Evolutionary conservation across 2,329 filamentous ascomycete species (phyloP).

Genomic region (Claviceps sorghi): DNA sequence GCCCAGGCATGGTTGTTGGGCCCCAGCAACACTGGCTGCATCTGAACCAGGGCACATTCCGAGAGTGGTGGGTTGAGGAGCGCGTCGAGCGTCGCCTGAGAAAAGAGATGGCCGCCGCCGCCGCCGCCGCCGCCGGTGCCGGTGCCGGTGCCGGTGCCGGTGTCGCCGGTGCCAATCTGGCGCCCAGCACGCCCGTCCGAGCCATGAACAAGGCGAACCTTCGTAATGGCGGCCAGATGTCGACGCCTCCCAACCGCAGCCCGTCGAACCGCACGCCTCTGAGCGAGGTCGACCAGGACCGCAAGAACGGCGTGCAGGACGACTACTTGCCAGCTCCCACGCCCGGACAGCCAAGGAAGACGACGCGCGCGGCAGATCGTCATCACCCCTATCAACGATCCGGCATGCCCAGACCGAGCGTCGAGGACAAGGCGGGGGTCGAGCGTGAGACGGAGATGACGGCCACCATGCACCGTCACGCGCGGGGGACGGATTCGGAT

Average conservation of each 20-base stretch:
- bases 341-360: slow-evolving; percentile 88
- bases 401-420: slow-evolving; percentile 24
- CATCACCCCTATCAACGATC: slow-evolving; percentile 58
- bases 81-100: slow-evolving; percentile 56
- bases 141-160: background rate
- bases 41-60: slow-evolving; percentile 88
- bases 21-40: slow-evolving; percentile 99
- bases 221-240: slow-evolving; percentile 52
- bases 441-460: slow-evolving; percentile 46
- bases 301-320: slow-evolving; percentile 56
- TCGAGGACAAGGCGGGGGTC: slow-evolving; percentile 37
- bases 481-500: slow-evolving; percentile 55
- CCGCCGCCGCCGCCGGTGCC: background rate
- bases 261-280: slow-evolving; percentile 67
- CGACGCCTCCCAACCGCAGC: slow-evolving; percentile 72
- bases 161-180: slow-evolving; percentile 18
- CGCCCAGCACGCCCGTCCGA: slow-evolving; percentile 46
- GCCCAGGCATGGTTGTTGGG: slow-evolving; percentile 95
- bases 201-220: slow-evolving; percentile 45
- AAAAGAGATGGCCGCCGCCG: slow-evolving; percentile 37
- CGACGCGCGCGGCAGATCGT: slow-evolving; percentile 58
- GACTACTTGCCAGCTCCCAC: slow-evolving; percentile 91
- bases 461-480: slow-evolving; percentile 41
- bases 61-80: slow-evolving; percentile 97
- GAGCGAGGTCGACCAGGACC: slow-evolving; percentile 84